phyloP scores from a whole-genome alignment of 2,329 filamentous ascomycete species.

The Neopestalotiopsis clavispora region DNA sequence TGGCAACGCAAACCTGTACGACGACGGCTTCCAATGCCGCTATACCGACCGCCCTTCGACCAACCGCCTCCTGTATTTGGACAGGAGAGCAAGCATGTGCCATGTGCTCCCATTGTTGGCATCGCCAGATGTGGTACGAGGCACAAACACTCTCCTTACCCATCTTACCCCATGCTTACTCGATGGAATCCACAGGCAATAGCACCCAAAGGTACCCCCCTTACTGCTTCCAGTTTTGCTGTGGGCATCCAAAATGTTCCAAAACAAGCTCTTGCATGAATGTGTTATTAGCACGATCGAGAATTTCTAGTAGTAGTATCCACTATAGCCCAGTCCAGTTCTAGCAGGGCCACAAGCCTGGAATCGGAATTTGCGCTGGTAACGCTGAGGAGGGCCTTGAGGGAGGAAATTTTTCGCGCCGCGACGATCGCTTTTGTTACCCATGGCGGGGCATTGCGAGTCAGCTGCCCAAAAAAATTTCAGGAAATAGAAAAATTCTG shows the following conservation, averaged over 20 bases:
- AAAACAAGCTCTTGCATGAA: constrained; percentile 12
- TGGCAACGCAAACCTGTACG: neutral
- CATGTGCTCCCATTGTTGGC: neutral
- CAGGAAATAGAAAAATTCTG: neutral
- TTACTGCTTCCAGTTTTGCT: neutral
- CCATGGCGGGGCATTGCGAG: constrained; percentile 15
- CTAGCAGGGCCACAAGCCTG: neutral
- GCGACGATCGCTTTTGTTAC: constrained; percentile 4
- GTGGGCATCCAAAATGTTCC: neutral
- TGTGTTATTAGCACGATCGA: constrained; percentile 5
- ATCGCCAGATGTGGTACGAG: constrained; percentile 17
- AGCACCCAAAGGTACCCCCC: neutral
- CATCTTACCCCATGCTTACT: constrained; percentile 14
- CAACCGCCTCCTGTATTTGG: neutral
- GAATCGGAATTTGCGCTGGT: constrained; percentile 8
- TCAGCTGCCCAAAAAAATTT: constrained; percentile 16
- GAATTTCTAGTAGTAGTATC: constrained; percentile 8
- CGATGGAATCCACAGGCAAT: constrained; percentile 14
- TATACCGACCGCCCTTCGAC: neutral
- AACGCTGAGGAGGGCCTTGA: neutral
- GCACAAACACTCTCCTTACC: neutral
- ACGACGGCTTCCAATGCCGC: neutral
- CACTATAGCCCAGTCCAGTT: neutral
- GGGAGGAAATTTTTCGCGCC: neutral
- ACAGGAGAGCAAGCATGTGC: neutral